phyloP scores from a whole-genome alignment of 257 asterid genomes.

The Fraxinus cuspidata region DNA sequence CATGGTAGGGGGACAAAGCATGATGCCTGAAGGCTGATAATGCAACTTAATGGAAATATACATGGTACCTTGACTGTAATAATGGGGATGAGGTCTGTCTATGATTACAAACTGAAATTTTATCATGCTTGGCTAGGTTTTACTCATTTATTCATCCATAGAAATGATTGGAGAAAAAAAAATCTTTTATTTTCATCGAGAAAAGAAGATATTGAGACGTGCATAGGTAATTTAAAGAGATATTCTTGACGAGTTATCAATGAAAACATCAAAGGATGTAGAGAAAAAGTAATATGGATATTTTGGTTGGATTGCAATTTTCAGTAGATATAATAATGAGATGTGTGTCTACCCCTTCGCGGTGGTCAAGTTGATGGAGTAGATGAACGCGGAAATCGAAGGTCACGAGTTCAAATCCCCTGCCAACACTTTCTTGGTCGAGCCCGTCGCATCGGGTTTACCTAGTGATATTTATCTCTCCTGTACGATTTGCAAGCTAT shows the following conservation, averaged over 20 bases:
- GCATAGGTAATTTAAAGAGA: not conserved
- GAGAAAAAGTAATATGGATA: no score
- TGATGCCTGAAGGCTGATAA: constrained; percentile 20
- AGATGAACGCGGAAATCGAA: no score
- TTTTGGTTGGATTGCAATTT: no score
- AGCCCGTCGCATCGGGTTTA: no score
- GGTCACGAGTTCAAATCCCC: no score
- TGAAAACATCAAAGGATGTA: not conserved
- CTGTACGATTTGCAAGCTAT: no score
- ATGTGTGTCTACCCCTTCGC: no score
- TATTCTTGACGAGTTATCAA: not conserved
- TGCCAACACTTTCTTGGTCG: no score
- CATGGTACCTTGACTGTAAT: constrained; percentile 44
- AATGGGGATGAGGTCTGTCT: constrained; percentile 39
- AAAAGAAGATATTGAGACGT: no score
- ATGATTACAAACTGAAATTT: constrained; percentile 24
- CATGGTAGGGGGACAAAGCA: constrained; percentile 44
- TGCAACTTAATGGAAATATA: constrained; percentile 22
- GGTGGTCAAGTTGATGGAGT: no score
- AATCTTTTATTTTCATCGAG: not conserved
- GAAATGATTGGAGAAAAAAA: not conserved
- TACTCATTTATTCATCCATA: constrained; percentile 13
- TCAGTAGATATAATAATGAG: no score
- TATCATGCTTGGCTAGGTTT: constrained; percentile 12
- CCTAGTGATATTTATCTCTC: no score